Evolutionary conservation across 331 rosid species (phyloP).

Genomic region (Acacia concinna): DNA sequence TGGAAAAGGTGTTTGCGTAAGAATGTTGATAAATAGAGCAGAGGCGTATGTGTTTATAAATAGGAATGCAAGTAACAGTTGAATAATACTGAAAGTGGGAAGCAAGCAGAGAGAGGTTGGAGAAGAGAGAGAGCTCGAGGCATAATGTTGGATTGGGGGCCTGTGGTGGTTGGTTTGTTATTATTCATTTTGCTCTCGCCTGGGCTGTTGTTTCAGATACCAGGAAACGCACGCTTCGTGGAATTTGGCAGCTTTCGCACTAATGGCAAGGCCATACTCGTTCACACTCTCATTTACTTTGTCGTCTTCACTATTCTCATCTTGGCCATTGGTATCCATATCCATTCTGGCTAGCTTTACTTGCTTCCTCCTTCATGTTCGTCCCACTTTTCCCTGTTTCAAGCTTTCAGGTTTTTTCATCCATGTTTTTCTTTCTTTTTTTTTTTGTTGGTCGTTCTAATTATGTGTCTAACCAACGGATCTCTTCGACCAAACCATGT

Average conservation of each 20-base stretch:
- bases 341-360: slow-evolving; percentile 33
- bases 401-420: background rate
- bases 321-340: slow-evolving; percentile 49
- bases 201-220: slow-evolving; percentile 57
- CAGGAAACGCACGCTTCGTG: slow-evolving; percentile 40
- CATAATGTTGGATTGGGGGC: slow-evolving; percentile 63
- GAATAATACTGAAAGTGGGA: background rate
- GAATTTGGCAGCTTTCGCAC: slow-evolving; percentile 56
- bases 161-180: slow-evolving; percentile 44
- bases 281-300: slow-evolving; percentile 55
- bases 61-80: background rate
- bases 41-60: background rate
- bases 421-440: background rate
- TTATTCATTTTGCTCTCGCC: slow-evolving; percentile 65
- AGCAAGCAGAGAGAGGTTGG: too few relatives aligned
- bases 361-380: background rate
- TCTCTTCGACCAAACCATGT: background rate
- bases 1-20: slow-evolving; percentile 29
- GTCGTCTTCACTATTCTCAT: slow-evolving; percentile 52
- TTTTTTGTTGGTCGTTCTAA: background rate
- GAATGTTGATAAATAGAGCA: slow-evolving; percentile 20
- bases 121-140: too few relatives aligned
- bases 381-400: background rate
- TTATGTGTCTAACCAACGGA: background rate
- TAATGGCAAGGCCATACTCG: slow-evolving; percentile 50